phyloP scores from a whole-genome alignment of 2,329 filamentous ascomycete genomes.

The Aspergillus alliaceus region DNA sequence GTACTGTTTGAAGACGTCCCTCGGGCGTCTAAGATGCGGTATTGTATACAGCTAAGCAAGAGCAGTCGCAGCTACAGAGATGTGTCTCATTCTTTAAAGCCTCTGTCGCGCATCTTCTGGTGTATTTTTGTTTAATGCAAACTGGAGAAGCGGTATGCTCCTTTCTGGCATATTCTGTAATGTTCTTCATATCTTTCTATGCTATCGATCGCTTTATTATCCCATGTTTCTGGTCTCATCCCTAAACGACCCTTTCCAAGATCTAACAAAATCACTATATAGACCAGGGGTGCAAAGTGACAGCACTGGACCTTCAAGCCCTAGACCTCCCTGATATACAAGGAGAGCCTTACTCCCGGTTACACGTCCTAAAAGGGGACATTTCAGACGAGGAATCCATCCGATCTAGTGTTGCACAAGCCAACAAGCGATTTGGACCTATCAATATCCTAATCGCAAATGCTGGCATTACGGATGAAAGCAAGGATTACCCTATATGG shows the following conservation, averaged over 20 bases:
- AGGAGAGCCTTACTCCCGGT: conserved; percentile 29
- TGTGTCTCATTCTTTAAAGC: no score
- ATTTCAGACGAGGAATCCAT: conserved; percentile 51
- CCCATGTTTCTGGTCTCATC: not conserved
- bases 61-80: no score
- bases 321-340: conserved; percentile 30
- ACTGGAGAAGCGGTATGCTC: not conserved
- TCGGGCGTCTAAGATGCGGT: not conserved
- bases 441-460: conserved; percentile 56
- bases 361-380: conserved; percentile 49
- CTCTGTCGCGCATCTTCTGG: no score
- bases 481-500: conserved; percentile 53
- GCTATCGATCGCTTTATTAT: not conserved
- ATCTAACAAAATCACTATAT: not conserved
- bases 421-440: conserved; percentile 48
- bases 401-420: conserved; percentile 38
- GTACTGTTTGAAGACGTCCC: not conserved
- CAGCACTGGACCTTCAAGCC: conserved; percentile 51
- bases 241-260: not conserved
- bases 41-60: not conserved
- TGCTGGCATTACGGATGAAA: conserved; percentile 54
- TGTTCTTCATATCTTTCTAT: not conserved
- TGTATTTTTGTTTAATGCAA: no score
- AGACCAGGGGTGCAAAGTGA: conserved; percentile 57
- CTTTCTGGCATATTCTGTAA: not conserved